Conservation (phyloP, 495 filamentous ascomycete genomes). For the Hyaloscypha variabilis region DNA sequence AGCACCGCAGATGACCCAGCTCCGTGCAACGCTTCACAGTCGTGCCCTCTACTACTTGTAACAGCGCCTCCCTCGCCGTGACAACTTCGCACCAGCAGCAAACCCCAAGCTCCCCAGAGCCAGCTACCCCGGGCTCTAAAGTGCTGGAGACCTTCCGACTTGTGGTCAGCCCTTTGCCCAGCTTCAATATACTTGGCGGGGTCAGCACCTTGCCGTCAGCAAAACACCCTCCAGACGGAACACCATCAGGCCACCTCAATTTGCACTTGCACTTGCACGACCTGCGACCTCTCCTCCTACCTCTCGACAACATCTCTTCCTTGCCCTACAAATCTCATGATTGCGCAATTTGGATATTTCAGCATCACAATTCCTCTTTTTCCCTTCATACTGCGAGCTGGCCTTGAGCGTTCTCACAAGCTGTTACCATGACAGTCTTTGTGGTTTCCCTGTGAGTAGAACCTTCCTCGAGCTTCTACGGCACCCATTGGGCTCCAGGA, state of each 20-base stretch:
- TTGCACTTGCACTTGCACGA: background rate
- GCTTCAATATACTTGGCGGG: background rate
- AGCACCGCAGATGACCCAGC: slow-evolving; percentile 20
- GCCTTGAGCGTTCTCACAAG: slow-evolving; percentile 15
- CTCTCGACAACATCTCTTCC: background rate
- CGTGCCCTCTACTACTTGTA: background rate
- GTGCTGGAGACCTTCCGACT: background rate
- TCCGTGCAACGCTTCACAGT: slow-evolving; percentile 11
- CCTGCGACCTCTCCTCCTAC: background rate
- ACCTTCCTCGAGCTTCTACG: background rate
- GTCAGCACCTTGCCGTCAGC: background rate
- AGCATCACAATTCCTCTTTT: slow-evolving; percentile 1
- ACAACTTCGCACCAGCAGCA: background rate
- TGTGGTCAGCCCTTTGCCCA: background rate
- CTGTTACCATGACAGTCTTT: slow-evolving; percentile 74
- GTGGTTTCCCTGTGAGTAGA: slow-evolving; percentile 77
- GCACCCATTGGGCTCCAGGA: slow-evolving; percentile 3
- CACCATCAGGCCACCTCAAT: background rate
- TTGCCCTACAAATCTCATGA: slow-evolving; percentile 23
- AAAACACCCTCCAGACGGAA: background rate
- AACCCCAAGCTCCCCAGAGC: background rate
- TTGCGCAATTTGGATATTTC: slow-evolving; percentile 27
- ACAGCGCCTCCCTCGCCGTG: background rate
- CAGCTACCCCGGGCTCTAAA: background rate
- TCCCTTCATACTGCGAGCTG: slow-evolving; percentile 18